A percentile compares a stretch with the other conserved stretches of the same genome.
Conservation (phyloP, 139 green algal species). For the Nannochloris sp. region DNA sequence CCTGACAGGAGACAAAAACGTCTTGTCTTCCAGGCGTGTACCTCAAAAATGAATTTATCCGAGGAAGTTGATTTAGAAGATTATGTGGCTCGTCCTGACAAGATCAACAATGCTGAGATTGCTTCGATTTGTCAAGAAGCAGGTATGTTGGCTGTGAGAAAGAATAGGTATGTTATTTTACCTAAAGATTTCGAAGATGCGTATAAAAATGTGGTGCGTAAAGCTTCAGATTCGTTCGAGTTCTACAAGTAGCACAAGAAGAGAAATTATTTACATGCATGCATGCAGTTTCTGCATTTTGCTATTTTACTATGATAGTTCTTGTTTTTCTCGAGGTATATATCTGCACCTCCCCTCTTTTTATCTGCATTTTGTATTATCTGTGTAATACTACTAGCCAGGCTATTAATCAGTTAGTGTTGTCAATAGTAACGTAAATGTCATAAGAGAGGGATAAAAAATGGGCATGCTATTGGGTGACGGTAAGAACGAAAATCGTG, state of each 20-base stretch:
- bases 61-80: conserved; percentile 99
- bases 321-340: too few species aligned
- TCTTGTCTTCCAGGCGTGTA: conserved; percentile 98
- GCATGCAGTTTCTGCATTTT: too few species aligned
- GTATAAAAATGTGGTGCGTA: conserved; percentile 91
- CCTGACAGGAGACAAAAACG: conserved; percentile 97
- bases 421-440: too few species aligned
- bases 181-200: conserved; percentile 99
- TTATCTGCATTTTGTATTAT: too few species aligned
- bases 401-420: too few species aligned
- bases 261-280: too few species aligned
- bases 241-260: conserved; percentile 85
- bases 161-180: conserved; percentile 97
- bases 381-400: too few species aligned
- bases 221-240: conserved; percentile 88
- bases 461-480: too few species aligned
- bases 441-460: too few species aligned
- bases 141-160: conserved; percentile 88
- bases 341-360: too few species aligned
- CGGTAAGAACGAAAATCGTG: too few species aligned
- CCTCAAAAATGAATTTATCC: conserved; percentile 93
- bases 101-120: conserved; percentile 97
- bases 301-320: too few species aligned
- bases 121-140: conserved; percentile 84
- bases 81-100: conserved; percentile 93